phyloP scores from a whole-genome alignment of 495 filamentous ascomycete species.

The Alectoria sarmentosa region DNA sequence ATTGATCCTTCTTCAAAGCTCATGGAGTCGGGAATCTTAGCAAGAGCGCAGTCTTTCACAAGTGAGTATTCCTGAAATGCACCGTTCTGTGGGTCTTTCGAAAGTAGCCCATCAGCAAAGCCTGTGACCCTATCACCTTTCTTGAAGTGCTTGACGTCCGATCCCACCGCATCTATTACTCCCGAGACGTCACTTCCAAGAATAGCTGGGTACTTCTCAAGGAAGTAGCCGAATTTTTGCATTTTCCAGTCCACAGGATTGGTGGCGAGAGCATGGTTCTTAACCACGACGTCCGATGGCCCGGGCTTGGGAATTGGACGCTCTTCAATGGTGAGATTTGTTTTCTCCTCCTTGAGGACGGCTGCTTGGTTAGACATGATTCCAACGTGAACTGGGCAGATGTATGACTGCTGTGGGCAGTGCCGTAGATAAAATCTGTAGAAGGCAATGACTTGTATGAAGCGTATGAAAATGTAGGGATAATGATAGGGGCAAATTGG shows the following conservation, averaged over 20 bases:
- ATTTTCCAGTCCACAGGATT: conserved; percentile 37
- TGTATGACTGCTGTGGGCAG: not conserved
- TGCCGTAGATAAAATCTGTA: not conserved
- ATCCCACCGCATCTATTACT: conserved; percentile 37
- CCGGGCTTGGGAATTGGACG: conserved; percentile 30
- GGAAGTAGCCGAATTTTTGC: conserved; percentile 18
- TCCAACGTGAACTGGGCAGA: not conserved
- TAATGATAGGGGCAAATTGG: not conserved
- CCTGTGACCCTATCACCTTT: conserved; percentile 40
- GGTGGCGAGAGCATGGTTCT: conserved; percentile 33
- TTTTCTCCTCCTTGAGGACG: conserved; percentile 17
- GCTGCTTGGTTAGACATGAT: conserved; percentile 28
- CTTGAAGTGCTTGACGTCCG: conserved; percentile 36
- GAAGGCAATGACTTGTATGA: not conserved
- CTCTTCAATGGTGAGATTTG: conserved; percentile 20
- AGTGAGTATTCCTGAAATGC: conserved; percentile 33
- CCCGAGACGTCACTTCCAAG: conserved; percentile 41
- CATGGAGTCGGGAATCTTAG: conserved; percentile 35
- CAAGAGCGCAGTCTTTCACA: conserved; percentile 27
- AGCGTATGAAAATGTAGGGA: not conserved
- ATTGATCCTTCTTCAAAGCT: conserved; percentile 38
- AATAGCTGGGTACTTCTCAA: conserved; percentile 34
- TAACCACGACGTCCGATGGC: conserved; percentile 33
- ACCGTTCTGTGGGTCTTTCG: conserved; percentile 25
- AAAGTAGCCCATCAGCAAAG: conserved; percentile 20